These are phyloP conservation scores for Penicillium chermesinum DNA, from an alignment of 495 filamentous ascomycete species.

Conservation along the genomic window DNA sequence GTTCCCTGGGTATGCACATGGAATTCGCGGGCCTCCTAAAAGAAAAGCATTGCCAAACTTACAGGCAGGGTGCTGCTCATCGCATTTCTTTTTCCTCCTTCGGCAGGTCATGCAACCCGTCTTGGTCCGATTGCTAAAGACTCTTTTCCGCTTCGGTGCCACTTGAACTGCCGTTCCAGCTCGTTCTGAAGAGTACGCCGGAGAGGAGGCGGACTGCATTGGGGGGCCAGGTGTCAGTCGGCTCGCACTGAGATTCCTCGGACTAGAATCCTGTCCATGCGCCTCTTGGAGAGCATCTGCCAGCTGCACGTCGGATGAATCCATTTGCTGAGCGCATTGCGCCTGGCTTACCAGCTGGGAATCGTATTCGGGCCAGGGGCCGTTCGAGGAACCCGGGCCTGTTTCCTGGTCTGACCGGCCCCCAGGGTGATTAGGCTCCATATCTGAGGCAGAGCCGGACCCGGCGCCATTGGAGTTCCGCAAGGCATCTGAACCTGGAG, in stretches of 20 bases:
- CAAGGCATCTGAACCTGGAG: constrained; percentile 5
- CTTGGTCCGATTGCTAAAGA: constrained; percentile 96
- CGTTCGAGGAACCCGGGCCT: constrained; percentile 26
- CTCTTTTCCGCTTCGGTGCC: constrained; percentile 74
- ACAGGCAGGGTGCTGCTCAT: constrained; percentile 94
- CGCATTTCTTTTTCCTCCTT: constrained; percentile 96
- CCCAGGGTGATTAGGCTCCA: constrained; percentile 23
- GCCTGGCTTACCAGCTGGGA: constrained; percentile 38
- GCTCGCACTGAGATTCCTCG: constrained; percentile 26
- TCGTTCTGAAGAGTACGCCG: constrained; percentile 37
- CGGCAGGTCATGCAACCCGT: constrained; percentile 96
- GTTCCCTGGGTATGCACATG: too few species aligned
- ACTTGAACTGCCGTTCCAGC: constrained; percentile 49
- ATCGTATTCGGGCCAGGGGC: constrained; percentile 40
- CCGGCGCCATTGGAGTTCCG: constrained; percentile 16
- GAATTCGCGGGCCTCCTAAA: too few species aligned
- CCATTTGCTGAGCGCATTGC: constrained; percentile 44
- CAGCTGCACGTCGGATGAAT: constrained; percentile 46
- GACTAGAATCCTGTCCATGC: constrained; percentile 33
- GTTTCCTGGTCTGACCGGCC: constrained; percentile 32
- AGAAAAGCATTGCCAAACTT: constrained; percentile 18
- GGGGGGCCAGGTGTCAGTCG: constrained; percentile 31
- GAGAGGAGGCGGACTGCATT: constrained; percentile 32
- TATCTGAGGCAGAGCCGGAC: constrained; percentile 19
- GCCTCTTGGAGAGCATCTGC: constrained; percentile 49